Conservation (phyloP, 371 early-diverging fungal genomes). For the Nematocida displodere region DNA sequence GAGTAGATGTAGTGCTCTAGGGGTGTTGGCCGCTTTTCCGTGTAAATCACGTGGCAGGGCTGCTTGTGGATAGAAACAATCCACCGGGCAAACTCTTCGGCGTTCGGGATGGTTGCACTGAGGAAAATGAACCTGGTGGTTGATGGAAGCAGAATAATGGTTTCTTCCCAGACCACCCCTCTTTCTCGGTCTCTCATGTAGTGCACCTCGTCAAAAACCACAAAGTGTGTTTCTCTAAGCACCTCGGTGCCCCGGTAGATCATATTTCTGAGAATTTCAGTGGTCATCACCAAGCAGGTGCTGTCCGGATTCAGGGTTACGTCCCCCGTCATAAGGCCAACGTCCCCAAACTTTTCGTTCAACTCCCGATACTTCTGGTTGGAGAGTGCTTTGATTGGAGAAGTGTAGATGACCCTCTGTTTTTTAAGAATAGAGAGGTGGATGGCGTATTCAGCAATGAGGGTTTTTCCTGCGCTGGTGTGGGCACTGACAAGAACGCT, state of each 20-base stretch:
- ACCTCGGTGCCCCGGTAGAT: slow-evolving; percentile 93
- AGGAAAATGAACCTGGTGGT: slow-evolving; percentile 85
- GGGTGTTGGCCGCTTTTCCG: slow-evolving; percentile 95
- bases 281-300: slow-evolving; percentile 97
- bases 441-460: slow-evolving; percentile 98
- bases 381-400: slow-evolving; percentile 95
- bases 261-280: slow-evolving; percentile 97
- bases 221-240: slow-evolving; percentile 96
- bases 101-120: slow-evolving; percentile 98
- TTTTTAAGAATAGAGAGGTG: slow-evolving; percentile 80
- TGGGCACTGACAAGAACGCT: slow-evolving; percentile 94
- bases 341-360: slow-evolving; percentile 84
- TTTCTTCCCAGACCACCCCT: slow-evolving; percentile 99
- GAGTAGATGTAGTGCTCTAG: slow-evolving; percentile 72
- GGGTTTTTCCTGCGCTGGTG: slow-evolving; percentile 97
- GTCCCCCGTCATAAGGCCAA: slow-evolving; percentile 99
- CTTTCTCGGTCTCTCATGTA: slow-evolving; percentile 84
- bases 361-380: slow-evolving; percentile 99
- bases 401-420: slow-evolving; percentile 96
- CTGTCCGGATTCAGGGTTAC: slow-evolving; percentile 93
- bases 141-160: slow-evolving; percentile 86
- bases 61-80: slow-evolving; percentile 86
- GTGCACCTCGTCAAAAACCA: slow-evolving; percentile 98
- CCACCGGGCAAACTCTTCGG: slow-evolving; percentile 98
- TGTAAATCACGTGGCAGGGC: slow-evolving; percentile 96